Base-by-base conservation (phyloP, 1,284 basidiomycete species). In the Ganoderma meredithae region DNA sequence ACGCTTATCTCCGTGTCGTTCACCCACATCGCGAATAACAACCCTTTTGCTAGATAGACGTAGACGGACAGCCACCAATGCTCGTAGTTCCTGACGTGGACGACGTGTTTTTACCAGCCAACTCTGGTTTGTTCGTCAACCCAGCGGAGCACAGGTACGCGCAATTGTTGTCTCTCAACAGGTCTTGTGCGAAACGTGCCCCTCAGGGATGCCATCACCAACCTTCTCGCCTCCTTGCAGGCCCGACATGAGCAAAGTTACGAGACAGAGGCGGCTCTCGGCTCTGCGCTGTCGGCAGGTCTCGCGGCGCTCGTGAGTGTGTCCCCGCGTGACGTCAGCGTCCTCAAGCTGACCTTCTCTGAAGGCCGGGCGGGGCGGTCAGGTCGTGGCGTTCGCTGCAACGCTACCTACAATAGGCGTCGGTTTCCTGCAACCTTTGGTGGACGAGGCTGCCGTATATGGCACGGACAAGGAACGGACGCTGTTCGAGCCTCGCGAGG, bases 401-500 rank as follows among this genome's bases (percentile, higher is more conserved):
- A 89, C 89, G 0, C 83, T 96, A 68, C 95, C 97, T 0, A 92
- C 88, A 0, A 76, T 93, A 56, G 97, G 97, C 2, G 85, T 89
- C 0, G 97, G 96, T 33, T 89, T 90, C 67, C 81, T 92, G 31
- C 81, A 81, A 22, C 79, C 82, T 3, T 80, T 82, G 19, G 82
- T 82, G 1, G 85, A 92, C 69, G 95, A 98, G 80, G 83, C 85
- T 3, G 88, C 90, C 27, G 73, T 94, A n/a, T 94, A 94, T 73
- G 94, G 95, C 61, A 95, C 96, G 0, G 93, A 97, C 74, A 96
- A 96, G 80, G 97, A 99, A 80, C 90, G 89, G 76, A 84, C 85
- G 0, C 83, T 98, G 17, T 98, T 95, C 77, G 79, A 83, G 17
- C 90, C 96, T 5, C 90, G 93, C 40, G 89, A 92, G 71, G 83